Conservation (phyloP, 2,329 filamentous ascomycete genomes). For the Sphaerulina vaccinii region DNA sequence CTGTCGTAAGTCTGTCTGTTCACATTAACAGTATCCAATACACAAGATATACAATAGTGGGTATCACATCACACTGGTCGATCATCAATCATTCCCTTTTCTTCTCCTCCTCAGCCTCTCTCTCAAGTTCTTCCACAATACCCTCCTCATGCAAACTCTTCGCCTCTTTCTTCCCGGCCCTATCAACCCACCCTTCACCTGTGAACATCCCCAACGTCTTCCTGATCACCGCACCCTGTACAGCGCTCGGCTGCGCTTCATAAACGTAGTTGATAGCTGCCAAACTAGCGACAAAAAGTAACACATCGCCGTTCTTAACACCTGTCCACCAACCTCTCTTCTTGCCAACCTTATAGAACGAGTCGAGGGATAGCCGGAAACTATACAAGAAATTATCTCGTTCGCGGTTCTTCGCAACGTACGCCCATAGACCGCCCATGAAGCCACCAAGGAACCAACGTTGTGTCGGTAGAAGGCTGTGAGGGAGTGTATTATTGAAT, state of each 20-base stretch:
- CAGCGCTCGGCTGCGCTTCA: conserved; percentile 66
- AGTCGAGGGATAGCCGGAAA: conserved; percentile 75
- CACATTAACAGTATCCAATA: background rate
- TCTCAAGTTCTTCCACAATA: conserved; percentile 13
- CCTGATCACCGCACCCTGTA: conserved; percentile 65
- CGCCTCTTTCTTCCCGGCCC: conserved; percentile 34
- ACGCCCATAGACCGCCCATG: conserved; percentile 80
- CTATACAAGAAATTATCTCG: conserved; percentile 75
- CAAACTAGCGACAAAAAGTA: conserved; percentile 76
- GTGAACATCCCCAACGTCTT: conserved; percentile 72
- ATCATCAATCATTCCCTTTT: background rate
- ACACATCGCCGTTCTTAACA: conserved; percentile 77
- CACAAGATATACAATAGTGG: background rate
- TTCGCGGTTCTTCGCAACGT: conserved; percentile 65
- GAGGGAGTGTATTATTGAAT: conserved; percentile 76
- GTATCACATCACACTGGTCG: conserved; percentile 1
- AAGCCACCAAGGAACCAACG: conserved; percentile 89
- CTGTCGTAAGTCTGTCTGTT: too few relatives aligned
- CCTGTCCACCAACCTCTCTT: conserved; percentile 88
- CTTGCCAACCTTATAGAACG: conserved; percentile 86
- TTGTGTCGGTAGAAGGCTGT: conserved; percentile 72
- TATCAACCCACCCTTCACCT: conserved; percentile 74
- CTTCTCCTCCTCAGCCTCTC: conserved; percentile 7
- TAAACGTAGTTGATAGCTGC: conserved; percentile 76
- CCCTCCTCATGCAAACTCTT: conserved; percentile 21